phyloP scores from a whole-genome alignment of 2,329 filamentous ascomycete species.

The Pyricularia pennisetigena region DNA sequence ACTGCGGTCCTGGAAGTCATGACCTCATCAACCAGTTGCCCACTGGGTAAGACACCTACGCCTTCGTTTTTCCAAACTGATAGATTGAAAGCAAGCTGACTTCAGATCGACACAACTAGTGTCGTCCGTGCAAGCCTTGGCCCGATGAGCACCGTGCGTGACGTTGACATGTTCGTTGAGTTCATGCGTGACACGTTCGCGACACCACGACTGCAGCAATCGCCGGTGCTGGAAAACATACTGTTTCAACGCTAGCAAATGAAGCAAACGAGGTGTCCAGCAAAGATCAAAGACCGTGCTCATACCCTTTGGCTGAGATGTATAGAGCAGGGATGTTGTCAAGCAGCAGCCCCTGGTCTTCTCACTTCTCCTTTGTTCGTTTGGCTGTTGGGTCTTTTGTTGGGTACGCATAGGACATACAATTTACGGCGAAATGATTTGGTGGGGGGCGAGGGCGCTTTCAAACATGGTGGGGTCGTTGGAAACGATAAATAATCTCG shows the following conservation, averaged over 20 bases:
- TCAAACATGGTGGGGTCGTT: not conserved
- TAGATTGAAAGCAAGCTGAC: not conserved
- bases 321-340: not conserved
- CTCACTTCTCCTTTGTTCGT: not conserved
- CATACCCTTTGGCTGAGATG: not conserved
- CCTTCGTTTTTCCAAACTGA: conserved; percentile 4
- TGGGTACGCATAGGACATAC: not conserved
- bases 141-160: conserved; percentile 47
- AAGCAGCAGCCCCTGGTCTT: not conserved
- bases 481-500: not conserved
- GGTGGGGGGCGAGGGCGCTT: too few species aligned
- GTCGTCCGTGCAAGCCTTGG: conserved; percentile 52
- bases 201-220: conserved; percentile 8
- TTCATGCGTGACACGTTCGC: conserved; percentile 33
- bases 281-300: not conserved
- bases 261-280: not conserved
- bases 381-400: not conserved
- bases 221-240: not conserved
- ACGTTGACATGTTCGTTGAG: conserved; percentile 38
- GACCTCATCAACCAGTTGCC: conserved; percentile 43
- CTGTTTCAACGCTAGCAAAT: not conserved
- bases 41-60: conserved; percentile 31
- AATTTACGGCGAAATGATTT: not conserved
- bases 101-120: conserved; percentile 20
- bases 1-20: conserved; percentile 42